These are phyloP conservation scores for Clonostachys sp. DNA, from an alignment of 2,329 filamentous ascomycete genomes.

Conservation along the genomic window DNA sequence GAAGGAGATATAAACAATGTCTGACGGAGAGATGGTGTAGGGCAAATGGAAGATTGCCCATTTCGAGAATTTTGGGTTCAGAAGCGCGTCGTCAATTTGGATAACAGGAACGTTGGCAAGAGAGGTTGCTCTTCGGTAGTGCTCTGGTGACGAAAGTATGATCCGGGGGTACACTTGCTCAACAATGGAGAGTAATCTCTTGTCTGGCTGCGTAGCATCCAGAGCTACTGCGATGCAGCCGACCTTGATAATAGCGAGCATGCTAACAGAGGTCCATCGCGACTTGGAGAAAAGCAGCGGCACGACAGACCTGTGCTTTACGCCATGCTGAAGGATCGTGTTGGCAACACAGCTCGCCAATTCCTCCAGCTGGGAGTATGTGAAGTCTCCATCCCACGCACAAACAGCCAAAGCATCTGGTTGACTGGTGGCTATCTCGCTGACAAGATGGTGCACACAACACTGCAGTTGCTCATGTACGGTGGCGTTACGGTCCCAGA, in stretches of 20 bases:
- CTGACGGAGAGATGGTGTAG: background rate
- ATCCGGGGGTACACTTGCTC: background rate
- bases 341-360: no score
- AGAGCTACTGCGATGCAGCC: slow-evolving; percentile 9
- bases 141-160: background rate
- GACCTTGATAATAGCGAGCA: slow-evolving; percentile 10
- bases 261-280: slow-evolving; percentile 10
- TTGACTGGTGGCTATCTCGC: background rate
- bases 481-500: background rate
- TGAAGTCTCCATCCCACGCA: slow-evolving; percentile 33
- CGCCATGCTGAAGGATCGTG: slow-evolving; percentile 34
- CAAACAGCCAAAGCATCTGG: slow-evolving; percentile 27
- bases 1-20: slow-evolving; percentile 11
- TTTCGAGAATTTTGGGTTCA: no score
- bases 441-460: background rate
- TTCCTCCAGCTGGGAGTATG: background rate
- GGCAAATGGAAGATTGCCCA: no score
- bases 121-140: no score
- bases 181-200: no score
- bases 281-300: slow-evolving; percentile 28
- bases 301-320: slow-evolving; percentile 47
- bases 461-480: background rate
- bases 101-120: no score
- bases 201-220: slow-evolving; percentile 1
- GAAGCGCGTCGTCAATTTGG: no score